phyloP scores from a whole-genome alignment of 2,329 filamentous ascomycete species.

The Colletotrichum scovillei region DNA sequence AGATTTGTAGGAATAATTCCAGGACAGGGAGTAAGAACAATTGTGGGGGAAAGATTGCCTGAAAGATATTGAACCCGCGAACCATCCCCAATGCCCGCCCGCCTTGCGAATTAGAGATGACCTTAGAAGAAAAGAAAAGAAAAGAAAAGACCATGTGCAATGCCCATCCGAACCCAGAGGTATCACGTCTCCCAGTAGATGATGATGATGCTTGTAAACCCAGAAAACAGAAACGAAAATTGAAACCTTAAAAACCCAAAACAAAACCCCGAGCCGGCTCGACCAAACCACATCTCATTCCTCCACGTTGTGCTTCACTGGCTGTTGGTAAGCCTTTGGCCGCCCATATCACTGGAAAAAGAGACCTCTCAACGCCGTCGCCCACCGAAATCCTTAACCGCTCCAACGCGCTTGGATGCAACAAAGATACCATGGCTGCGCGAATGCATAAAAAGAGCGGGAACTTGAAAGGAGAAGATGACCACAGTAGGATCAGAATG shows the following conservation, averaged over 20 bases:
- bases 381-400: slow-evolving; percentile 5
- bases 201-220: slow-evolving; percentile 40
- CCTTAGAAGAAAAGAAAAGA: background rate
- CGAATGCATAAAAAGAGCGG: background rate
- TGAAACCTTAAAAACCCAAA: background rate
- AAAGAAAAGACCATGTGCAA: slow-evolving; percentile 32
- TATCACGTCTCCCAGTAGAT: slow-evolving; percentile 35
- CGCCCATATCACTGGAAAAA: background rate
- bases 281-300: background rate
- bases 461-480: background rate
- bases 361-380: slow-evolving; percentile 12
- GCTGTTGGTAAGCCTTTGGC: background rate
- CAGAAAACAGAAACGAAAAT: slow-evolving; percentile 17
- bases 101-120: background rate
- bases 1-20: background rate
- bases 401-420: slow-evolving; percentile 10
- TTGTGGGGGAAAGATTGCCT: background rate
- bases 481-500: background rate
- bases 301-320: background rate
- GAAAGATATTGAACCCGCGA: slow-evolving; percentile 4
- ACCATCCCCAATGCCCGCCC: background rate
- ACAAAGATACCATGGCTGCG: slow-evolving; percentile 4
- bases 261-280: background rate
- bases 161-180: slow-evolving; percentile 35
- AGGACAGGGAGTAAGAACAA: background rate